Evolutionary conservation across 129 eudicot species (phyloP).

Genomic region (Artemisia annua): DNA sequence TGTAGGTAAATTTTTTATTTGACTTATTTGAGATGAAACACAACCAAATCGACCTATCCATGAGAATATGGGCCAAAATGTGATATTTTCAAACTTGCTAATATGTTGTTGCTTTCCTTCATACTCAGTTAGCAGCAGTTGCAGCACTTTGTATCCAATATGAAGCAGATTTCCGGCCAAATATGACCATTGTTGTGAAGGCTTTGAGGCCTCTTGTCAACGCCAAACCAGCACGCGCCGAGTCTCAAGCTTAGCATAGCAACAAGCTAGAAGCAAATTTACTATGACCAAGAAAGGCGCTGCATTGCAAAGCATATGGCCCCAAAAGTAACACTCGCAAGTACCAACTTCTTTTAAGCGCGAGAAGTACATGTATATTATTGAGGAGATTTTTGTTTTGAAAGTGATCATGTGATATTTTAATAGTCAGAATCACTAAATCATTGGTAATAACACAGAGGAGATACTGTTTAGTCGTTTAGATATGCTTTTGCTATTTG

Average conservation of each 20-base stretch:
- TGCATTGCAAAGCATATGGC: constrained; percentile 18
- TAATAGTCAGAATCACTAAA: too few relatives aligned
- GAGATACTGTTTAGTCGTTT: too few relatives aligned
- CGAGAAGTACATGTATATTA: neutral
- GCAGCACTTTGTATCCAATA: constrained; percentile 96
- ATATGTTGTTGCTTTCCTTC: neutral
- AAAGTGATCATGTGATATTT: too few relatives aligned
- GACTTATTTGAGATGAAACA: neutral
- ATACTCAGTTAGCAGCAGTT: constrained; percentile 88
- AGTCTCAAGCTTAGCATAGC: constrained; percentile 47
- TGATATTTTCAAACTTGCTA: neutral
- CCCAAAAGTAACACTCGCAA: constrained; percentile 16
- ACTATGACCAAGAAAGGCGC: neutral
- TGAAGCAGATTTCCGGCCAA: constrained; percentile 95
- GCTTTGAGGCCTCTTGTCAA: constrained; percentile 89
- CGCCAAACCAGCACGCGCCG: constrained; percentile 69
- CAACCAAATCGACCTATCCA: neutral
- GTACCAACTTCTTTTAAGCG: constrained; percentile 5
- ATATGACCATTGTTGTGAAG: constrained; percentile 96
- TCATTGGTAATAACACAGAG: too few relatives aligned
- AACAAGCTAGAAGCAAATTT: neutral
- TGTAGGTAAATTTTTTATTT: neutral
- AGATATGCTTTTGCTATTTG: too few relatives aligned
- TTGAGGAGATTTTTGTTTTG: too few relatives aligned
- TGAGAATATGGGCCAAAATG: neutral